Conservation (phyloP, 768 basidiomycete genomes). For the Trametes gibbosa region DNA sequence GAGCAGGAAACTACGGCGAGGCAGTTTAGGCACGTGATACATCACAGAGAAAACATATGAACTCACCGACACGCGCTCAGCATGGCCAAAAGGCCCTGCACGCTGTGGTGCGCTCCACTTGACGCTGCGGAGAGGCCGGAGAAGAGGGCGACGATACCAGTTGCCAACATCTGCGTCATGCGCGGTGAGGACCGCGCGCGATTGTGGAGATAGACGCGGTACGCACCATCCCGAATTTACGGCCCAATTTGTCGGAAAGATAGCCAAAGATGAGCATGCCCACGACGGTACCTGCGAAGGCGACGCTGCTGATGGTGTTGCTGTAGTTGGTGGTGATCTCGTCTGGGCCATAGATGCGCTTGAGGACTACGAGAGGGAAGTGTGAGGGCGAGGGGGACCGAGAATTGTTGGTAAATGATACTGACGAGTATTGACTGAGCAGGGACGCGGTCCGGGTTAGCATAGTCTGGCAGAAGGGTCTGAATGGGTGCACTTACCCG, state of each 20-base stretch:
- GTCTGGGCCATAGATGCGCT: constrained; percentile 62
- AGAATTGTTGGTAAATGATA: not conserved
- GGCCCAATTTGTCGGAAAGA: constrained; percentile 82
- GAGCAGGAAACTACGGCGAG: constrained; percentile 63
- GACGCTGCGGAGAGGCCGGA: constrained; percentile 81
- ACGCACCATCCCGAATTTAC: constrained; percentile 84
- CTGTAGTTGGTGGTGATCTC: constrained; percentile 56
- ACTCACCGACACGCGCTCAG: constrained; percentile 72
- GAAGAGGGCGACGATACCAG: constrained; percentile 82
- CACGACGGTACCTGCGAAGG: constrained; percentile 83
- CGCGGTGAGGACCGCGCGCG: not conserved
- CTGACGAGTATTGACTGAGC: constrained; percentile 66
- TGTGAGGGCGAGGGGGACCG: not conserved
- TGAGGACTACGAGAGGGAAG: constrained; percentile 49
- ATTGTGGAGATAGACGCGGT: not conserved
- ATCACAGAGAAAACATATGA: not conserved
- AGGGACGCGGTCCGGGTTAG: not conserved
- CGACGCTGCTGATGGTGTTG: constrained; percentile 61
- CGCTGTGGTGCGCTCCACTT: constrained; percentile 68
- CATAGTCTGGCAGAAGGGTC: no score
- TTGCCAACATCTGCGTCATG: constrained; percentile 64
- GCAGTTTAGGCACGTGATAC: no score
- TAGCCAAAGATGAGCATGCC: constrained; percentile 85
- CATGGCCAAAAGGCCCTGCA: constrained; percentile 74
- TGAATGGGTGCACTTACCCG: constrained; percentile 46